phyloP scores from a whole-genome alignment of 2,329 filamentous ascomycete species.

The Leptosphaerulina australis region DNA sequence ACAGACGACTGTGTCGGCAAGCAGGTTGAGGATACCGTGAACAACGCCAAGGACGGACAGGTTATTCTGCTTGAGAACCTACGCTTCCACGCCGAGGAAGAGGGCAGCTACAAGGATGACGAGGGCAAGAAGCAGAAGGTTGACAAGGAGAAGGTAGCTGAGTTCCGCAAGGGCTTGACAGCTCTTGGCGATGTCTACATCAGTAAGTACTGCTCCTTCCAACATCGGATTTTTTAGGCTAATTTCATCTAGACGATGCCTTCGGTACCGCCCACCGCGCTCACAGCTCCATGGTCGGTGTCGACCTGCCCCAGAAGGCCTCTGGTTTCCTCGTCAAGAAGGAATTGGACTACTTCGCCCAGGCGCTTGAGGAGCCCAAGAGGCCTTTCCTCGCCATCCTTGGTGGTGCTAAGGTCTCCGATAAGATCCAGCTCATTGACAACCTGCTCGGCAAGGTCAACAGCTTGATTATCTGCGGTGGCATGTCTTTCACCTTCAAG shows the following conservation, averaged over 20 bases:
- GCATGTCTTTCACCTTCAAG: conserved; percentile 99
- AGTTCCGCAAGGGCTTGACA: conserved; percentile 95
- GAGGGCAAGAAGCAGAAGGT: conserved; percentile 98
- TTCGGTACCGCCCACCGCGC: conserved; percentile 98
- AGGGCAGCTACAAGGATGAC: conserved; percentile 91
- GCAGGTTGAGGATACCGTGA: conserved; percentile 88
- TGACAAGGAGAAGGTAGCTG: conserved; percentile 87
- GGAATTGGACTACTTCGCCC: conserved; percentile 98
- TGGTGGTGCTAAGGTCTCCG: conserved; percentile 95
- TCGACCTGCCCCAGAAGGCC: conserved; percentile 94
- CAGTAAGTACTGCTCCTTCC: conserved; percentile 64
- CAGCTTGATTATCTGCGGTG: conserved; percentile 94
- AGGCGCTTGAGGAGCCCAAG: conserved; percentile 91
- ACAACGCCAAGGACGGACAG: conserved; percentile 78
- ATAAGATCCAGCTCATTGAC: conserved; percentile 99
- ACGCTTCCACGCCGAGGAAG: conserved; percentile 97
- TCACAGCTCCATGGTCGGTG: conserved; percentile 98
- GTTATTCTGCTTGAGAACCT: conserved; percentile 96
- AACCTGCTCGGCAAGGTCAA: conserved; percentile 98
- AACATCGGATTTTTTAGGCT: conserved; percentile 23
- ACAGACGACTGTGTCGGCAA: conserved; percentile 88
- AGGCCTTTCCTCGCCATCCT: conserved; percentile 98
- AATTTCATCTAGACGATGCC: conserved; percentile 74
- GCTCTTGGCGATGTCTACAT: conserved; percentile 94
- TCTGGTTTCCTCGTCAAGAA: conserved; percentile 99